A percentile compares a stretch with the other conserved stretches of the same genome.
phyloP scores from a whole-genome alignment of 345 rosid genomes.

The Salix udensis region DNA sequence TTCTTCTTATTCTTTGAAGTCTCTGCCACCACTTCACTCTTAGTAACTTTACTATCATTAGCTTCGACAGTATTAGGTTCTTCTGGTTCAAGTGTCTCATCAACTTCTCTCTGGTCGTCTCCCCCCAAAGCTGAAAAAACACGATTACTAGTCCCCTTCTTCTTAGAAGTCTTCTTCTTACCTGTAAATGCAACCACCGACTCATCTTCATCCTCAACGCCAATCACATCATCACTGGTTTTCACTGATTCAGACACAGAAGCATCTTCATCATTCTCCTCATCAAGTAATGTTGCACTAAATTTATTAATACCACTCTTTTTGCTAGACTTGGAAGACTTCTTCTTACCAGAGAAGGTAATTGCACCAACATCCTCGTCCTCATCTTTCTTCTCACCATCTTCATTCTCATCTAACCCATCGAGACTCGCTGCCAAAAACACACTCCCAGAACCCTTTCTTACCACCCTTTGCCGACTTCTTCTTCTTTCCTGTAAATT shows the following conservation, averaged over 20 bases:
- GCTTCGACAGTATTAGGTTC: slow-evolving; percentile 17
- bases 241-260: slow-evolving; percentile 28
- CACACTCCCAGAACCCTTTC: slow-evolving; percentile 25
- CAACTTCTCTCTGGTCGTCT: slow-evolving; percentile 28
- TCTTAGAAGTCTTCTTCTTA: slow-evolving; percentile 75
- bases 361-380: slow-evolving; percentile 31
- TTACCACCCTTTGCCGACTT: slow-evolving; percentile 45
- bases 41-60: slow-evolving; percentile 29
- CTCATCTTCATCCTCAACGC: slow-evolving; percentile 38
- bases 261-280: slow-evolving; percentile 40
- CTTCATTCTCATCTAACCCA: slow-evolving; percentile 32
- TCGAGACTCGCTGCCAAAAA: slow-evolving; percentile 26
- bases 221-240: slow-evolving; percentile 18
- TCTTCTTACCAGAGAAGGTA: slow-evolving; percentile 69
- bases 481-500: slow-evolving; percentile 42
- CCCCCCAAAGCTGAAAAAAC: slow-evolving; percentile 33
- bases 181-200: slow-evolving; percentile 42
- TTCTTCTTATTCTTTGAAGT: slow-evolving; percentile 76
- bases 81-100: slow-evolving; percentile 17
- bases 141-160: slow-evolving; percentile 41
- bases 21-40: slow-evolving; percentile 51
- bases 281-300: slow-evolving; percentile 53
- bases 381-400: slow-evolving; percentile 29
- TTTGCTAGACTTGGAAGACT: slow-evolving; percentile 63
- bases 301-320: slow-evolving; percentile 42